phyloP scores from a whole-genome alignment of 2,329 filamentous ascomycete species.

The Cladosporium sp. region DNA sequence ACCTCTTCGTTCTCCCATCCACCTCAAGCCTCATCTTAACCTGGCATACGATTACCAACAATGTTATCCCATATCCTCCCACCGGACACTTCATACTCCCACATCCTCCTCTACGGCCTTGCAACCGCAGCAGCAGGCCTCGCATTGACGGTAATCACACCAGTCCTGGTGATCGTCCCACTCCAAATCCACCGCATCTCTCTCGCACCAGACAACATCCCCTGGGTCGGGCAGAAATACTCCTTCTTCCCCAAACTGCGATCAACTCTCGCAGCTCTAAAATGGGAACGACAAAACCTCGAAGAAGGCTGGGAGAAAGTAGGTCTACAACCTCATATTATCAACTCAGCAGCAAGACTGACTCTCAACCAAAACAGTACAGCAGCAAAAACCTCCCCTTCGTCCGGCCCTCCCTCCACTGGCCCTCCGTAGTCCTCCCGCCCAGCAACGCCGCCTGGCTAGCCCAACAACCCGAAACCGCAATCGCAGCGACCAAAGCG shows the following conservation, averaged over 20 bases:
- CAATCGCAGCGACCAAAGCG: slow-evolving; percentile 7
- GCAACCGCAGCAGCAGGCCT: neutral
- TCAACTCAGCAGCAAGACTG: neutral
- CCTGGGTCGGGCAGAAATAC: slow-evolving; percentile 14
- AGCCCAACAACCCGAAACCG: slow-evolving; percentile 11
- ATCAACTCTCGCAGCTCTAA: slow-evolving; percentile 9
- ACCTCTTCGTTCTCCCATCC: no score
- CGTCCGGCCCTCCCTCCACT: slow-evolving; percentile 13
- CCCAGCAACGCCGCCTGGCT: slow-evolving; percentile 14
- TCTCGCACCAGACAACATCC: slow-evolving; percentile 10
- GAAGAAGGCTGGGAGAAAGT: slow-evolving; percentile 15
- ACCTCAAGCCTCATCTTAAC: no score
- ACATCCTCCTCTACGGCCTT: no score
- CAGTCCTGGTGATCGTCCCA: neutral
- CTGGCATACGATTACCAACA: no score
- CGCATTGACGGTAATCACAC: neutral
- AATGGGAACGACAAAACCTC: slow-evolving; percentile 5
- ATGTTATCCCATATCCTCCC: no score
- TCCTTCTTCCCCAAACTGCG: slow-evolving; percentile 14
- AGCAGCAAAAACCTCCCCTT: slow-evolving; percentile 14
- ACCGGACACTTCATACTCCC: no score
- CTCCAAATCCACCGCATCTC: slow-evolving; percentile 13
- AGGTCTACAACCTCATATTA: neutral
- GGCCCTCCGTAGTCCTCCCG: slow-evolving; percentile 14
- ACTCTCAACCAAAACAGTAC: slow-evolving; percentile 11